Evolutionary conservation across 1,284 basidiomycete species (phyloP), one percentile per base, ranked within the genome.

Genomic region (Naganishia liquefaciens): DNA sequence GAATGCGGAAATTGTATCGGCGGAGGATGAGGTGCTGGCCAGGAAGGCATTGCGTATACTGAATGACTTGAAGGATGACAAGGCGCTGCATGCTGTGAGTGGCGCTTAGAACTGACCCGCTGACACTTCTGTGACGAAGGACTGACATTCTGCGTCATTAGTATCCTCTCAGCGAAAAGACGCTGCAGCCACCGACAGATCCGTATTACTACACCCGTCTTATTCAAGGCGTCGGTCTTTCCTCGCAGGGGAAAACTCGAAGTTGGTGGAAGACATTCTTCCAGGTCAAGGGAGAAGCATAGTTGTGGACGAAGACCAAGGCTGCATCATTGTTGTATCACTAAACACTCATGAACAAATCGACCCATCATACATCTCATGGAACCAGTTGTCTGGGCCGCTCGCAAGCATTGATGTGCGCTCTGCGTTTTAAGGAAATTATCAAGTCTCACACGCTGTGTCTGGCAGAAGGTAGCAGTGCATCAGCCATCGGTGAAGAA

Each of bases 191-290:
- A 10, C 55, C 69, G 21, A 72, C 76, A 54, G 76, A 77, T 67
- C 73, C 75, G 21, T 58, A 71, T 50, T 75, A 73, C 65, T 77
- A 76, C 69, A 70, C 70, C 25, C 72, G 76, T 13, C 72, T 77
- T 39, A 64, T 69, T 57, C 72, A 76, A 30, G 76, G 76, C 43
- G 75, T 77, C 13, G 71, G 73, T 57, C 69, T 69, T 19, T 68
- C 73, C 5, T 60, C 68, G 17, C 69, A 73, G 63, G 76, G 76
- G 1, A 70, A 75, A 44, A 73, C 72, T n/a, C 68, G 76, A 28
- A 74, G 72, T 63, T 77, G 73, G 72, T 76, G 74, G 73, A 75
- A 73, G 68, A 69, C 71, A 21, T 77, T 77, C 70, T 77, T 77
- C 73, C 74, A 76, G 70, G 64, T 75, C 17, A 68, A 71, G 51